Evolutionary conservation across 2,329 filamentous ascomycete genomes (phyloP), one percentile per base, ranked within the genome.

Genomic region (Pestalotiopsis sp.): DNA sequence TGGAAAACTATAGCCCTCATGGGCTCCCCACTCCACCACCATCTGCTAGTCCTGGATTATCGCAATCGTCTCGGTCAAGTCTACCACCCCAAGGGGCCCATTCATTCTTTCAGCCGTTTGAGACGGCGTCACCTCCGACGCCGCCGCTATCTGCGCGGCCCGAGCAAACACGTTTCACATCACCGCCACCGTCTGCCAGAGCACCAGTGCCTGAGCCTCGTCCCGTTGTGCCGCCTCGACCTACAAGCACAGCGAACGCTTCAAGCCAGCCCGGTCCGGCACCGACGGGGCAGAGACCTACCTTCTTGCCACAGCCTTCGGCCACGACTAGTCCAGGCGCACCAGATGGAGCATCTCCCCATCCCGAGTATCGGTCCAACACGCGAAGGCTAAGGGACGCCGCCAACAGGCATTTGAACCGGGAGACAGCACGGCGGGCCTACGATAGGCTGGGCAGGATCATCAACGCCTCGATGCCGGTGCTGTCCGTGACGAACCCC

Each of bases 391-490:
- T 64, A 13, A 41, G 39, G 61, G 61, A 64, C n/a, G 61, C 36
- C 20, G 20, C 20, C 12, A 49, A 45, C n/a, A 66, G 27, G 39
- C 61, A 66, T 39, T 25, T 41, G 27, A 69, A 69, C 57, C 66
- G 57, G 57, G 67, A 69, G n/a, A 66, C 62, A 38, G 67, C 67
- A 12, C 62, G 41, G 31, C 66, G 66, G 57, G 67, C 67, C 39
- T 69, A 66, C 38, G 63, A 69, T 2, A 27, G 20, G n/a, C 39
- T 69, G 2, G 67, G 64, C n/a, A 61, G 38, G 56, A 23, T 66
- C 27, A 59, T 64, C n/a, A 31, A 69, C 36, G 63, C 67, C 25
- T n/a, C 57, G 23, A 69, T 69, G 67, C 67, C 67, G 4, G 61
- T 62, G 7, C 23, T 69, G 17, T 56, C 63, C n/a, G 64, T 41